phyloP scores from a whole-genome alignment of 169 alveolate genomes.

The Blepharisma undulans region DNA sequence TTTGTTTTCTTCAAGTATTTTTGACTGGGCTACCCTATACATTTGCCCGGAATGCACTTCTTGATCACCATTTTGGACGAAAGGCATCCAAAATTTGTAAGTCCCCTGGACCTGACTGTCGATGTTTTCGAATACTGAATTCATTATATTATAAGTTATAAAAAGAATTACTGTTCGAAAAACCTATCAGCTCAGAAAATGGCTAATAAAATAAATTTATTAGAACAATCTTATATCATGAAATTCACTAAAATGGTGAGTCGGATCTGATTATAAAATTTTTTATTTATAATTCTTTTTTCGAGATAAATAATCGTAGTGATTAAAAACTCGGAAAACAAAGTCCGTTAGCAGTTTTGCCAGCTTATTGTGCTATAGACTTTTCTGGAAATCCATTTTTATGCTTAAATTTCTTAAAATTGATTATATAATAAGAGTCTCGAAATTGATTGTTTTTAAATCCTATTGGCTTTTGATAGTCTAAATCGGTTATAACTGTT shows the following conservation, averaged over 20 bases:
- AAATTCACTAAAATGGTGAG: neutral
- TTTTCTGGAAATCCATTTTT: neutral
- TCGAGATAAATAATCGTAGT: too few species aligned
- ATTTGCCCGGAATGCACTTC: neutral
- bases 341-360: too few species aligned
- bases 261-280: neutral
- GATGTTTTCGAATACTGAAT: neutral
- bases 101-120: neutral
- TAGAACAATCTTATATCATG: neutral
- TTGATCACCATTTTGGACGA: neutral
- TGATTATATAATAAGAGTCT: too few species aligned
- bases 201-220: neutral
- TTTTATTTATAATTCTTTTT: too few species aligned
- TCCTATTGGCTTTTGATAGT: too few species aligned
- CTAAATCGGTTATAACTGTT: too few species aligned
- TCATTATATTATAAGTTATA: neutral
- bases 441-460: too few species aligned
- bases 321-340: too few species aligned
- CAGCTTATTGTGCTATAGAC: neutral
- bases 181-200: neutral
- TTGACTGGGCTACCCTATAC: neutral
- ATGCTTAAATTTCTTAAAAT: neutral
- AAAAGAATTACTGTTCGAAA: neutral
- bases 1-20: neutral
- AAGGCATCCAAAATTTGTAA: neutral